Conservation (phyloP, 176 grass and related monocot genomes). For the Musa schizocarpa region DNA sequence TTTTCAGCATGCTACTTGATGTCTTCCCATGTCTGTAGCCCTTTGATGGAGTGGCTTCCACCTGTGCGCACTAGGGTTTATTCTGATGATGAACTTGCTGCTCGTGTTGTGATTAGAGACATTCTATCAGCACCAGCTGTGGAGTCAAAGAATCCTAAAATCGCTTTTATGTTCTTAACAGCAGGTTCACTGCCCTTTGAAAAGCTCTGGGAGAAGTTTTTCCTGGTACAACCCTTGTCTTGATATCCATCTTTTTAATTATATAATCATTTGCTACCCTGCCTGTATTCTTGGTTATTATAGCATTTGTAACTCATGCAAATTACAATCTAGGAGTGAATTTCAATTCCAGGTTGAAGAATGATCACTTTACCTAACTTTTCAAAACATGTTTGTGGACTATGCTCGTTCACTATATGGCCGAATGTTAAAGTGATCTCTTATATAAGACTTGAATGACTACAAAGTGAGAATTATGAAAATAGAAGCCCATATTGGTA, state of each 20-base stretch:
- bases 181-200: constrained; percentile 91
- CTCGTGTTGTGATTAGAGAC: constrained; percentile 55
- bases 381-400: no score
- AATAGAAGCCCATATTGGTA: no score
- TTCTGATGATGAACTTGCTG: constrained; percentile 77
- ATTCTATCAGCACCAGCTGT: constrained; percentile 45
- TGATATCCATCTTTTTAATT: not conserved
- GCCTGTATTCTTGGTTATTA: no score
- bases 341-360: no score
- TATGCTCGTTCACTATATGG: no score
- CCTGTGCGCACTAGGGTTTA: constrained; percentile 62
- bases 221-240: constrained; percentile 46
- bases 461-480: no score
- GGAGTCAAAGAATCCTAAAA: constrained; percentile 78
- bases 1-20: constrained; percentile 69
- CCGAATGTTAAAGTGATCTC: no score
- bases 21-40: constrained; percentile 56
- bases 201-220: constrained; percentile 97
- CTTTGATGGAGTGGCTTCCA: constrained; percentile 36
- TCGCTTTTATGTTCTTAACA: constrained; percentile 99
- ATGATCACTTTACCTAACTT: no score
- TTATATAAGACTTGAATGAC: no score
- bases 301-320: no score
- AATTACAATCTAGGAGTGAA: no score
- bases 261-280: no score